Evolutionary conservation across 495 filamentous ascomycete genomes (phyloP), one percentile per base, ranked within the genome.

Genomic region (Penicillium steckii): DNA sequence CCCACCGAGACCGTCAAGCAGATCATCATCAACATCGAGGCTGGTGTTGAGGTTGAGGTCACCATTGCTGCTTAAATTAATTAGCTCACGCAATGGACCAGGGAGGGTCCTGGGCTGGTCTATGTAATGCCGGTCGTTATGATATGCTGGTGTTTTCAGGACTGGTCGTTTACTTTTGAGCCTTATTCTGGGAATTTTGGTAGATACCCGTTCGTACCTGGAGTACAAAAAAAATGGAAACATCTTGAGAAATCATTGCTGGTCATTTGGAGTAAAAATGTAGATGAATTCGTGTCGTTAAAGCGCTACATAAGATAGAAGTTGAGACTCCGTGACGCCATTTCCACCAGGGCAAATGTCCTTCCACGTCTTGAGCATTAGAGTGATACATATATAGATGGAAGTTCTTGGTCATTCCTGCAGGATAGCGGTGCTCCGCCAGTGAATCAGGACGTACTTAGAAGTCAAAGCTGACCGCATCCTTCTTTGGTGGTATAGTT

Each of bases 11-110:
- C 96, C 54, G 94, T 98, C 75, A 98, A 98, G 87, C 91, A 96
- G 84, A 97, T 98, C 83, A 98, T 98, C 75, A 91, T 97, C 82
- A 98, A 98, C 83, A 97, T 98, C 75, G 94, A 98, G 86, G 94
- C 94, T 56, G 94, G 94, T 82, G 94, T 98, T 72, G 94, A 98
- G 85, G 94, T 98, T 66, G 94, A 98, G 84, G 94, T 98, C 62
- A 98, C 94, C 67, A 98, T 98, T 80, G 94, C 94, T 72, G 93
- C 94, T 73, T 98, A 91, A 83, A 70, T 44, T 44, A 29, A 27
- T 29, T 44, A 29, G 53, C 44, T 53, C 23, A n/a, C 19, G 52
- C 53, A 56, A 56, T 56, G 57, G 53, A 33, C 52, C 60, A 62
- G 60, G 60, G 56, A 62, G 56, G 55, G 60, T 61, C 30, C 48